Percentiles rank a stretch among this genome's conserved stretches.
Evolutionary conservation across 371 early-diverging fungal species (phyloP).

Genomic region (Mortierella sp.): DNA sequence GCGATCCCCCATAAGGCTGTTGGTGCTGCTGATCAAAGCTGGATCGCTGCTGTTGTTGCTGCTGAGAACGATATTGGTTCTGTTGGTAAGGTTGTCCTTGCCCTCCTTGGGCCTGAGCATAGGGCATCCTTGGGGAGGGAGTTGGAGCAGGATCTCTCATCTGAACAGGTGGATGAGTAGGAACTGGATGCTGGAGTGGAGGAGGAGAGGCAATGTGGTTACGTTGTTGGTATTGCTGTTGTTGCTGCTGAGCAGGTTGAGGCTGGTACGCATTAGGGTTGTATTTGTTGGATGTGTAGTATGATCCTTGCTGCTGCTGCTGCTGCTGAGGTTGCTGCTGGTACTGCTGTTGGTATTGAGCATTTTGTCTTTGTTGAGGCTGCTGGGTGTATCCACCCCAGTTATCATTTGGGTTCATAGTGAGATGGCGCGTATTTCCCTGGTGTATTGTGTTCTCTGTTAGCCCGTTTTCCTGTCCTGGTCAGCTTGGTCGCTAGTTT

Average conservation of each 20-base stretch:
- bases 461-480: conserved; percentile 1
- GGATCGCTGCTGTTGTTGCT: conserved; percentile 56
- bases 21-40: conserved; percentile 57
- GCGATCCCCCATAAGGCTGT: conserved; percentile 52
- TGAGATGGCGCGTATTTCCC: conserved; percentile 9
- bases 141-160: conserved; percentile 65
- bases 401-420: conserved; percentile 52
- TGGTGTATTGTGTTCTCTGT: background rate
- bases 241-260: conserved; percentile 21
- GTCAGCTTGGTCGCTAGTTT: background rate
- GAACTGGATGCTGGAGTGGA: conserved; percentile 80
- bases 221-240: conserved; percentile 29
- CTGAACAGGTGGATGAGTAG: conserved; percentile 76
- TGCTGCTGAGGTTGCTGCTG: conserved; percentile 29
- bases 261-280: conserved; percentile 55
- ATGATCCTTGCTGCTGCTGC: conserved; percentile 24
- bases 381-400: conserved; percentile 37
- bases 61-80: conserved; percentile 58
- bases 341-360: conserved; percentile 26
- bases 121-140: conserved; percentile 63
- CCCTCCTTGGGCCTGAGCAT: conserved; percentile 40
- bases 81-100: conserved; percentile 48
- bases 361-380: conserved; percentile 45
- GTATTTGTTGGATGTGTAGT: conserved; percentile 46
- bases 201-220: conserved; percentile 65